Base-by-base conservation (phyloP, 2,329 filamentous ascomycete species). In the Aspergillus fumigatiaffinis region DNA sequence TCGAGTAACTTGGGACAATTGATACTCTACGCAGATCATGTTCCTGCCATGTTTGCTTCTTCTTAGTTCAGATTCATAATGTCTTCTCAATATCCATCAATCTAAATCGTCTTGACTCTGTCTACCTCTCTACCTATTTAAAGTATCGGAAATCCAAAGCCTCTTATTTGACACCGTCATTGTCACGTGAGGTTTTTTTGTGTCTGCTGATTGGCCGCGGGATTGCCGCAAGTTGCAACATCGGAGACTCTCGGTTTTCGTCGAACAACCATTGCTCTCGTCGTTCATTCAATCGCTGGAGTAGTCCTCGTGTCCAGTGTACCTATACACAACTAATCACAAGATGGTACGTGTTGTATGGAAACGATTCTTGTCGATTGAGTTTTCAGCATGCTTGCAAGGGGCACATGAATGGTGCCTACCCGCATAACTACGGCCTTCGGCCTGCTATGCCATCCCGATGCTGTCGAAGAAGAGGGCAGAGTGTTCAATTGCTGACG, bases 181-280 rank as follows among this genome's bases (percentile, higher is more conserved):
- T 5, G n/a, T 63, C 65, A 68, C 65, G 63, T 68, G 65, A 52
- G 21, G 6, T 2, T 4, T 63, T 59, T 59, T 63, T 21, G 51
- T 50, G 26, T 14, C 8, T 51, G 58, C 59, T 68, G 63, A 73
- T 73, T 72, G 69, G 70, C 48, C n/a, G 44, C 47, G 44, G 42
- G 35, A 48, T 44, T 53, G 55, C 54, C 29, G 23, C 21, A 51
- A 57, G 66, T 63, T 47, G 64, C 66, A 63, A 51, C 57, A 50
- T 68, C 67, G 67, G 65, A 65, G 63, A 52, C 63, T 68, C 66
- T 69, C 71, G 71, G 69, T 72, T 73, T 72, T 73, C 66, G 65
- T 70, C 68, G 65, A 69, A 64, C 26, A 49, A 29, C 50, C 52
- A 44, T 56, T 53, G 53, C 56, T 38, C 52, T 59, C 55, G 55